Conservation (phyloP, 768 basidiomycete genomes). For the Dioszegia hungarica region DNA sequence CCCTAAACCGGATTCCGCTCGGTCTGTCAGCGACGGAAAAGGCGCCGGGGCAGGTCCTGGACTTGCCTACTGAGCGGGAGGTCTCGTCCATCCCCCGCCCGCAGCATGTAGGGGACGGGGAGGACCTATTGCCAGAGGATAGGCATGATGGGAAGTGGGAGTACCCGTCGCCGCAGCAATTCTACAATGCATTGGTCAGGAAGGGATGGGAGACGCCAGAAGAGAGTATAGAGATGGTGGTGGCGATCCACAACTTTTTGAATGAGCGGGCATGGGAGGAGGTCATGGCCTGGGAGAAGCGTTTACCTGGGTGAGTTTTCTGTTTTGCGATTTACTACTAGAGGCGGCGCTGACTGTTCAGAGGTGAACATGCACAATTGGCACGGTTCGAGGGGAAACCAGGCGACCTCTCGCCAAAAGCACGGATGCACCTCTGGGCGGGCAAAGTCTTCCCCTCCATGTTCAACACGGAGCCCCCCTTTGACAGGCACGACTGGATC, state of each 20-base stretch:
- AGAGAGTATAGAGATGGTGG: slow-evolving; percentile 87
- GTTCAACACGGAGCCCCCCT: slow-evolving; percentile 87
- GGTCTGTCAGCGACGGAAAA: slow-evolving; percentile 53
- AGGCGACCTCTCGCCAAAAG: slow-evolving; percentile 91
- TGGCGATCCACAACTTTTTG: slow-evolving; percentile 94
- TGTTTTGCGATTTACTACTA: neutral
- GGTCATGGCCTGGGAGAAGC: slow-evolving; percentile 86
- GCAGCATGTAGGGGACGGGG: slow-evolving; percentile 26
- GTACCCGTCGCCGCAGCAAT: slow-evolving; percentile 95
- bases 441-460: slow-evolving; percentile 82
- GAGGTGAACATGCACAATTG: slow-evolving; percentile 66
- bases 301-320: slow-evolving; percentile 57
- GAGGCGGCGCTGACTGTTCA: slow-evolving; percentile 40
- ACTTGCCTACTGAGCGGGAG: slow-evolving; percentile 68
- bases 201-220: slow-evolving; percentile 98
- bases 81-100: slow-evolving; percentile 79
- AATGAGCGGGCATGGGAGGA: slow-evolving; percentile 96
- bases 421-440: slow-evolving; percentile 75
- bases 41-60: slow-evolving; percentile 60
- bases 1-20: slow-evolving; percentile 80
- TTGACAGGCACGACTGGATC: slow-evolving; percentile 98
- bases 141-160: slow-evolving; percentile 60
- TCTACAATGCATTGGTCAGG: slow-evolving; percentile 90
- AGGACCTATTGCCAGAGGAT: slow-evolving; percentile 23
- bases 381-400: slow-evolving; percentile 83